Conservation (phyloP, 371 early-diverging fungal genomes). For the Mortierella sp. region DNA sequence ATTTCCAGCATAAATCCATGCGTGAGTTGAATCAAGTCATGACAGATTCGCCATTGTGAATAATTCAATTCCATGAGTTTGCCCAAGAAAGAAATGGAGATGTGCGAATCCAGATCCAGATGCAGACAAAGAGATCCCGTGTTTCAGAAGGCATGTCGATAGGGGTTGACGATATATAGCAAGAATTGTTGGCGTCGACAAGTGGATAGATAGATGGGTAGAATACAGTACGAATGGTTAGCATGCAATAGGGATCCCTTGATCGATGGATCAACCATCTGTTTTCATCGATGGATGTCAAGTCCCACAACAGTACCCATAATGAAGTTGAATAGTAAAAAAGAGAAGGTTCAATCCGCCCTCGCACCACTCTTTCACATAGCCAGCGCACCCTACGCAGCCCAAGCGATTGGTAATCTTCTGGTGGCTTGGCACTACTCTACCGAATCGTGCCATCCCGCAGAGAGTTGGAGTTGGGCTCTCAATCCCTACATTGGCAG, state of each 20-base stretch:
- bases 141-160: not conserved
- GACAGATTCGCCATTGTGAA: too few relatives aligned
- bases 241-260: not conserved
- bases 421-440: too few relatives aligned
- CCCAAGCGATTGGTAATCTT: not conserved
- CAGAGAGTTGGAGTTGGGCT: too few relatives aligned
- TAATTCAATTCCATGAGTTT: too few relatives aligned
- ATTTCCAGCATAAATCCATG: too few relatives aligned
- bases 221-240: slow-evolving; percentile 4
- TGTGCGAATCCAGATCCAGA: too few relatives aligned
- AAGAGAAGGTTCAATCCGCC: slow-evolving; percentile 16
- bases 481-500: too few relatives aligned
- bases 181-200: not conserved
- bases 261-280: slow-evolving; percentile 13
- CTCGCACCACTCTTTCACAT: not conserved
- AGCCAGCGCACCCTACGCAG: not conserved
- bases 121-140: not conserved
- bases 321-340: slow-evolving; percentile 26
- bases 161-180: not conserved
- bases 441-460: too few relatives aligned
- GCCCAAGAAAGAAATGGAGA: too few relatives aligned
- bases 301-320: slow-evolving; percentile 10
- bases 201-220: not conserved
- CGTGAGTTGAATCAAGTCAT: too few relatives aligned
- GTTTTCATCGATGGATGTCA: not conserved